These are phyloP conservation scores for Aspergillus viridinutans DNA, from an alignment of 2,329 filamentous ascomycete species.

Conservation along the genomic window DNA sequence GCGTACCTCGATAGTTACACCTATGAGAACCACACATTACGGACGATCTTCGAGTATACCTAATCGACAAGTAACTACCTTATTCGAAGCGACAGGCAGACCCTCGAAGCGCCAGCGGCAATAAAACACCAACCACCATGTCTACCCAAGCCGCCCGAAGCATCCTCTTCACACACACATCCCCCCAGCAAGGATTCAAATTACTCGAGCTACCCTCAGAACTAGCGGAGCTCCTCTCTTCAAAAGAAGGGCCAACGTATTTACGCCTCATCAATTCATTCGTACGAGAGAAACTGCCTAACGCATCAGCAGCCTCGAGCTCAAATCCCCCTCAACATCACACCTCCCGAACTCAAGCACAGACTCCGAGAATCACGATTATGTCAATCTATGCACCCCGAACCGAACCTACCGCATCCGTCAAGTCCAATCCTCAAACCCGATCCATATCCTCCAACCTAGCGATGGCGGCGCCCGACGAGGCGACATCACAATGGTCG, in stretches of 20 bases:
- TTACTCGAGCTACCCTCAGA: conserved; percentile 59
- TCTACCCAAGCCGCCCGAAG: conserved; percentile 34
- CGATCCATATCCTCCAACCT: conserved; percentile 52
- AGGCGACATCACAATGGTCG: conserved; percentile 27
- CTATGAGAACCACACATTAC: background rate
- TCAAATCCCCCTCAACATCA: conserved; percentile 38
- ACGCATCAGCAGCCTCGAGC: conserved; percentile 31
- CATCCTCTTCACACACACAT: conserved; percentile 39
- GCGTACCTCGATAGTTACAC: background rate
- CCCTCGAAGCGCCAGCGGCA: background rate
- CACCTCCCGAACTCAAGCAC: conserved; percentile 17
- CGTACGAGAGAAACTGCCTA: background rate
- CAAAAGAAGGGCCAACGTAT: conserved; percentile 41
- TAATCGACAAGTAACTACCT: background rate
- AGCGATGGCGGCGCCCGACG: conserved; percentile 29
- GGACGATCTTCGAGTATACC: background rate
- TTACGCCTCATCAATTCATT: background rate
- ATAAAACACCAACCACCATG: conserved; percentile 22
- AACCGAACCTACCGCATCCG: conserved; percentile 56
- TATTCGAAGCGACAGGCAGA: background rate
- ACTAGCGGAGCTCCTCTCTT: conserved; percentile 51
- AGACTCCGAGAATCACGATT: conserved; percentile 28
- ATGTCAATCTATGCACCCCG: conserved; percentile 57
- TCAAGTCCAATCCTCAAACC: conserved; percentile 64
- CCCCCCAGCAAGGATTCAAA: conserved; percentile 51